phyloP scores from a whole-genome alignment of 2,329 filamentous ascomycete species.

The Arthroderma sp. region DNA sequence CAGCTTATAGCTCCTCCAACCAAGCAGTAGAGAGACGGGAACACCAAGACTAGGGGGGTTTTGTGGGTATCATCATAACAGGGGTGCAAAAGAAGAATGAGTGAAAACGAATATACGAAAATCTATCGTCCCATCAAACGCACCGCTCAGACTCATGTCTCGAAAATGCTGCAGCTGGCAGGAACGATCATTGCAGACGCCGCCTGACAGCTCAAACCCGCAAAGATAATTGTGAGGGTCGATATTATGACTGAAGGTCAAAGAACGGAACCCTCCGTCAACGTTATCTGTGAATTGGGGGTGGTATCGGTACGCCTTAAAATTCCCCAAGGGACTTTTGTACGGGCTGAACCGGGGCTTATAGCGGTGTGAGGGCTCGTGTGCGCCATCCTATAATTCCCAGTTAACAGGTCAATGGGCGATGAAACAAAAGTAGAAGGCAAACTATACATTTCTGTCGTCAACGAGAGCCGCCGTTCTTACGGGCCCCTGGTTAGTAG shows the following conservation, averaged over 20 bases:
- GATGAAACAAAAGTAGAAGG: conserved; percentile 15
- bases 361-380: conserved; percentile 12
- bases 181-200: conserved; percentile 57
- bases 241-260: conserved; percentile 90
- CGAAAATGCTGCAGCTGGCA: conserved; percentile 75
- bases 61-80: neutral
- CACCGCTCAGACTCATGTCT: conserved; percentile 59
- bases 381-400: conserved; percentile 1
- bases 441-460: conserved; percentile 10
- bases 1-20: conserved; percentile 16
- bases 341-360: conserved; percentile 49
- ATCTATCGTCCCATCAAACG: conserved; percentile 35
- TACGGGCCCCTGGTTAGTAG: conserved; percentile 17
- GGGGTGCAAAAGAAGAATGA: conserved; percentile 2
- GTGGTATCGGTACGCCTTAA: conserved; percentile 84
- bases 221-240: conserved; percentile 63
- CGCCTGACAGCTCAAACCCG: conserved; percentile 56
- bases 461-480: conserved; percentile 15
- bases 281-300: conserved; percentile 58
- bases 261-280: conserved; percentile 64
- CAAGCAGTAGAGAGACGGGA: neutral
- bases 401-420: neutral
- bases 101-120: conserved; percentile 9
- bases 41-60: neutral
- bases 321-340: conserved; percentile 66